Conservation (phyloP, 352 stramenopile species). For the Thalassiosira ordinaria region DNA sequence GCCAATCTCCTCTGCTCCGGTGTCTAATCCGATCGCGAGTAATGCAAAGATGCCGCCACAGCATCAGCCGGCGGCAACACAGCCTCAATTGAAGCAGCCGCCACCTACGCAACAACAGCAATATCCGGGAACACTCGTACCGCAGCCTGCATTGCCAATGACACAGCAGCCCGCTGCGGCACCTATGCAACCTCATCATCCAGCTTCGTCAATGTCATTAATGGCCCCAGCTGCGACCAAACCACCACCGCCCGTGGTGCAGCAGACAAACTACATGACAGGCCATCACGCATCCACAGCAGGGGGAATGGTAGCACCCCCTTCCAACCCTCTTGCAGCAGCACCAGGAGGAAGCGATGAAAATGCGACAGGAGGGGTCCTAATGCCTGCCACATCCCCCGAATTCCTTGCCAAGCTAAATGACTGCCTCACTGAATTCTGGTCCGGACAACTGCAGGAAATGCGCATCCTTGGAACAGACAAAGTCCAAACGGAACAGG, state of each 20-base stretch:
- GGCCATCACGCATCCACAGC: too few species aligned
- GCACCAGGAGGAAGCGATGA: constrained; percentile 35
- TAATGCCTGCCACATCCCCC: constrained; percentile 55
- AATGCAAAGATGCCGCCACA: not conserved
- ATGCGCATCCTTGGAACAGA: constrained; percentile 92
- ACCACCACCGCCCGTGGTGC: not conserved
- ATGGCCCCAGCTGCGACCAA: constrained; percentile 4
- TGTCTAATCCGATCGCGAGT: not conserved
- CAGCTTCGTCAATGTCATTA: constrained; percentile 6
- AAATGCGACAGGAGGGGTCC: constrained; percentile 19
- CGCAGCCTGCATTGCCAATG: too few species aligned
- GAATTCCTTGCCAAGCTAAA: constrained; percentile 77
- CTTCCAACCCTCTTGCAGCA: too few species aligned
- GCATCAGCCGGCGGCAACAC: too few species aligned
- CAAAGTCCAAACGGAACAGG: constrained; percentile 90
- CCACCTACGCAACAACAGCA: too few species aligned
- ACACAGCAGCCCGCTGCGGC: too few species aligned
- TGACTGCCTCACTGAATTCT: constrained; percentile 87
- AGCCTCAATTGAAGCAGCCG: too few species aligned
- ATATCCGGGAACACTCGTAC: not conserved
- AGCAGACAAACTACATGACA: constrained; percentile 6
- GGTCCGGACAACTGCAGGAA: constrained; percentile 90
- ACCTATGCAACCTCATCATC: too few species aligned
- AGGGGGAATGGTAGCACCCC: too few species aligned
- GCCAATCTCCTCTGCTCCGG: not conserved